Evolutionary conservation across 768 basidiomycete species (phyloP).

Genomic region (Kwoniella heveanensis): DNA sequence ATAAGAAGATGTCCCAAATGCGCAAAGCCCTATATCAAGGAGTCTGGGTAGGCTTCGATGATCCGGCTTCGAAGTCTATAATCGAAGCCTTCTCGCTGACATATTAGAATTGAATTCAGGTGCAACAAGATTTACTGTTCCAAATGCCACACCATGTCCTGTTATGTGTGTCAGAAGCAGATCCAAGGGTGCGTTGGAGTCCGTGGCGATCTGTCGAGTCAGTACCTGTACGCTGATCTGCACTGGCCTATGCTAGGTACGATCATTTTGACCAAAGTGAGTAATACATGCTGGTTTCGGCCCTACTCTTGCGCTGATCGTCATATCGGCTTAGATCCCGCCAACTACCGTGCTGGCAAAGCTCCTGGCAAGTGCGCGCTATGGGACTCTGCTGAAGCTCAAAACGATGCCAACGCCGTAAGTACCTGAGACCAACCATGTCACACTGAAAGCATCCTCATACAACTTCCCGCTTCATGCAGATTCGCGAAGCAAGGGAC

Average conservation of each 20-base stretch:
- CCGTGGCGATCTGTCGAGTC: too few species aligned
- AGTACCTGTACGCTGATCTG: too few species aligned
- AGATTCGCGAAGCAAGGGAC: constrained; percentile 45
- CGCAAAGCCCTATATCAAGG: constrained; percentile 63
- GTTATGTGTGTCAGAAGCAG: constrained; percentile 77
- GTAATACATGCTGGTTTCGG: too few species aligned
- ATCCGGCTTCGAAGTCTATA: too few species aligned
- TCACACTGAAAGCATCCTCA: not conserved
- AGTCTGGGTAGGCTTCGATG: constrained; percentile 36
- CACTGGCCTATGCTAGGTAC: constrained; percentile 31
- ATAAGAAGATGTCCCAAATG: constrained; percentile 89
- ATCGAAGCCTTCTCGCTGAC: too few species aligned
- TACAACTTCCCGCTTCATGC: not conserved
- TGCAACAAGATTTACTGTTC: constrained; percentile 82
- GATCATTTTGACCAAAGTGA: constrained; percentile 51
- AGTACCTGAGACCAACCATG: constrained; percentile 8
- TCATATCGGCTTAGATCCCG: not conserved
- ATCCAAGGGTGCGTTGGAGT: constrained; percentile 57
- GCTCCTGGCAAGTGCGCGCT: constrained; percentile 31
- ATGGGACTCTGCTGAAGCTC: constrained; percentile 36
- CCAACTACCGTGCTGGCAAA: not conserved
- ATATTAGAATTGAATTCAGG: constrained; percentile 8
- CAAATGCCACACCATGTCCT: constrained; percentile 71
- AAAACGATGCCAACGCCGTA: constrained; percentile 33
- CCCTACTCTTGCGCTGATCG: too few species aligned